These are phyloP conservation scores for Neofusicoccum sp. DNA, from an alignment of 2,329 filamentous ascomycete species.

Conservation along the genomic window DNA sequence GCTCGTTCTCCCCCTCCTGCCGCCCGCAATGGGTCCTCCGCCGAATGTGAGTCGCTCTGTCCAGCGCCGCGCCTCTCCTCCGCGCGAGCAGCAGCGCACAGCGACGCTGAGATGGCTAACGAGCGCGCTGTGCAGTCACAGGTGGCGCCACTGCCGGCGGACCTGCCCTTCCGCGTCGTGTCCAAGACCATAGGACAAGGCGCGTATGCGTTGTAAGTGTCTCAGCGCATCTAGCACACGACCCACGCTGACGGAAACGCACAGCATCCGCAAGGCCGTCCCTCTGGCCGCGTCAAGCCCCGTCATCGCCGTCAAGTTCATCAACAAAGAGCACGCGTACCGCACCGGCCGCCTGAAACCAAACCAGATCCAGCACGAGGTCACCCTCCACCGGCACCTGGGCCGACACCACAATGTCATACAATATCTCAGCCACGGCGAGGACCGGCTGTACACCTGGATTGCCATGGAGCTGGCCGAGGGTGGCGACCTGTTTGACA, in stretches of 20 bases:
- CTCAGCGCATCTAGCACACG: not conserved
- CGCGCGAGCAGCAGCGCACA: not conserved
- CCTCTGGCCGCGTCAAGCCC: slow-evolving; percentile 68
- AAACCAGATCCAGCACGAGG: slow-evolving; percentile 89
- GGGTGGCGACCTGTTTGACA: slow-evolving; percentile 96
- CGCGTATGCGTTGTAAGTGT: slow-evolving; percentile 89
- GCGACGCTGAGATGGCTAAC: not conserved
- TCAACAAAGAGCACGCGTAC: slow-evolving; percentile 93
- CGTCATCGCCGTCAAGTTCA: slow-evolving; percentile 96
- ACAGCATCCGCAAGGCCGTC: slow-evolving; percentile 86
- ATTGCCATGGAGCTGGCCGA: slow-evolving; percentile 97
- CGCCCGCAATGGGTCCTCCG: slow-evolving; percentile 26
- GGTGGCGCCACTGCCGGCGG: slow-evolving; percentile 75
- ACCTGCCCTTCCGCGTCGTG: slow-evolving; percentile 90
- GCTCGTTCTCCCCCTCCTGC: not conserved
- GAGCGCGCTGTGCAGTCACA: slow-evolving; percentile 64
- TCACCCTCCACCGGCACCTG: slow-evolving; percentile 83
- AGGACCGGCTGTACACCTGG: slow-evolving; percentile 88
- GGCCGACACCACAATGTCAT: slow-evolving; percentile 92
- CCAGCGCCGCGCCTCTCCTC: not conserved
- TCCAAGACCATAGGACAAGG: slow-evolving; percentile 96
- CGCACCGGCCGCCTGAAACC: slow-evolving; percentile 83
- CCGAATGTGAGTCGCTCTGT: slow-evolving; percentile 27
- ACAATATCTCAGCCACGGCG: slow-evolving; percentile 82
- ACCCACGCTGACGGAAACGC: slow-evolving; percentile 21